Evolutionary conservation across 768 basidiomycete species (phyloP).

Genomic region (Mrakia gelida): DNA sequence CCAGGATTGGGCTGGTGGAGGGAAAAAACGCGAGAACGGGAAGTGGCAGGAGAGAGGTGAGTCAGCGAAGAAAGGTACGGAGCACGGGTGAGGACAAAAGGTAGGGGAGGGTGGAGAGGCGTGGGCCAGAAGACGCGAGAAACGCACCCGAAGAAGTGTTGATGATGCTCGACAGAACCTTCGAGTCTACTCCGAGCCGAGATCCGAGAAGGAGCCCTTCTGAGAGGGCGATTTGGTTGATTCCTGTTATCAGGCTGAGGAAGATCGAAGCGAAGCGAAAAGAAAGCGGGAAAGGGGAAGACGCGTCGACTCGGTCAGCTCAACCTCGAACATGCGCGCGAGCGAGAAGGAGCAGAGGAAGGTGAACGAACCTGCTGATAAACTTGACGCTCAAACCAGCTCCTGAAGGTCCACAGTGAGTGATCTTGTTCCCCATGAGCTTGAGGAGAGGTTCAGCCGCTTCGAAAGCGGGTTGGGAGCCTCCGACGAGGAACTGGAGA

Average conservation of each 20-base stretch:
- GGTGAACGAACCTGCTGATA: conserved; percentile 3
- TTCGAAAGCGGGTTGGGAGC: neutral
- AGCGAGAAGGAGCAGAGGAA: neutral
- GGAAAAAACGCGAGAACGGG: neutral
- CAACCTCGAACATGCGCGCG: no score
- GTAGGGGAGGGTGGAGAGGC: neutral
- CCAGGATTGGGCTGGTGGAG: conserved; percentile 16
- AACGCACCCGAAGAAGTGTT: conserved; percentile 6
- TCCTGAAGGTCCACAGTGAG: conserved; percentile 16
- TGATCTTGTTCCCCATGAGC: conserved; percentile 2
- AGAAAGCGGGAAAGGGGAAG: neutral
- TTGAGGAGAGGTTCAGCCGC: conserved; percentile 13
- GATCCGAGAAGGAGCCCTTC: conserved; percentile 17
- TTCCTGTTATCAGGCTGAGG: conserved; percentile 19
- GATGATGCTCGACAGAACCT: neutral
- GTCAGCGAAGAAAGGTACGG: neutral
- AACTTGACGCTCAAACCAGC: neutral
- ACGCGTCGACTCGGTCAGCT: neutral
- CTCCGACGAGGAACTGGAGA: conserved; percentile 15
- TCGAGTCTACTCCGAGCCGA: conserved; percentile 11
- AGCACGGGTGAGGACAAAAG: no score
- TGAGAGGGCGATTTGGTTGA: conserved; percentile 23
- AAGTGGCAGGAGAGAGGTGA: no score
- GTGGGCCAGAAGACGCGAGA: neutral
- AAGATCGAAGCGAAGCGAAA: neutral